Evolutionary conservation across 1,284 basidiomycete species (phyloP).

Genomic region (Fistulina hepatica): DNA sequence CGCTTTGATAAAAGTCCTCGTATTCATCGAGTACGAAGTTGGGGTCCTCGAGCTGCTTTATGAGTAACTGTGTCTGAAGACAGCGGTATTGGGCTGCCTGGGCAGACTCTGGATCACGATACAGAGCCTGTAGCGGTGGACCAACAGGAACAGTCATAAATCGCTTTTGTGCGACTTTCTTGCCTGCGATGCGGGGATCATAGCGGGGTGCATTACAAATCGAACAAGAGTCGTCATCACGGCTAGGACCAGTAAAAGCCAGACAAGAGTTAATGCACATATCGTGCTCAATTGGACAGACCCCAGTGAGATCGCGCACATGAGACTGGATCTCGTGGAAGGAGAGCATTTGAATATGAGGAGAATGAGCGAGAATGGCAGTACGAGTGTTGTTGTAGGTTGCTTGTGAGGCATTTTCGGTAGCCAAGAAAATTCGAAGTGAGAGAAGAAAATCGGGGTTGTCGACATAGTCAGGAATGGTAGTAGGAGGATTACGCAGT

Average conservation of each 20-base stretch:
- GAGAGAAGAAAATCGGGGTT: too few species aligned
- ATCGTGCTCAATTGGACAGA: constrained; percentile 5
- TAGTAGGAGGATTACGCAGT: too few species aligned
- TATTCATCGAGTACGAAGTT: too few species aligned
- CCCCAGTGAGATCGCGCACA: constrained; percentile 5
- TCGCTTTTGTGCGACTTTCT: too few species aligned
- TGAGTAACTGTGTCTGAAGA: constrained; percentile 3
- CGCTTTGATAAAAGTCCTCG: constrained; percentile 17
- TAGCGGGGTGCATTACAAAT: constrained; percentile 11
- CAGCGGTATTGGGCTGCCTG: constrained; percentile 10
- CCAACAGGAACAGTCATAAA: constrained; percentile 13
- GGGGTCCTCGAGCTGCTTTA: constrained; percentile 6
- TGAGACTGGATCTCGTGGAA: too few species aligned
- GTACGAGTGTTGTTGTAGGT: too few species aligned
- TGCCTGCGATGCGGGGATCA: constrained; percentile 4
- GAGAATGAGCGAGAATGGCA: too few species aligned
- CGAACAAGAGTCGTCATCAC: constrained; percentile 3
- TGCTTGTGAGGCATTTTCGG: too few species aligned
- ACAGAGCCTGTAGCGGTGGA: constrained; percentile 13
- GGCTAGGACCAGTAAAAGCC: constrained; percentile 4
- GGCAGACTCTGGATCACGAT: constrained; percentile 11
- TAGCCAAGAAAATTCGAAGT: too few species aligned
- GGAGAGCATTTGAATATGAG: too few species aligned
- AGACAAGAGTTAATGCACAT: constrained; percentile 10
- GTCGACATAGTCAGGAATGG: too few species aligned